Conservation (phyloP, 345 rosid species). For the Cardamine occulta region DNA sequence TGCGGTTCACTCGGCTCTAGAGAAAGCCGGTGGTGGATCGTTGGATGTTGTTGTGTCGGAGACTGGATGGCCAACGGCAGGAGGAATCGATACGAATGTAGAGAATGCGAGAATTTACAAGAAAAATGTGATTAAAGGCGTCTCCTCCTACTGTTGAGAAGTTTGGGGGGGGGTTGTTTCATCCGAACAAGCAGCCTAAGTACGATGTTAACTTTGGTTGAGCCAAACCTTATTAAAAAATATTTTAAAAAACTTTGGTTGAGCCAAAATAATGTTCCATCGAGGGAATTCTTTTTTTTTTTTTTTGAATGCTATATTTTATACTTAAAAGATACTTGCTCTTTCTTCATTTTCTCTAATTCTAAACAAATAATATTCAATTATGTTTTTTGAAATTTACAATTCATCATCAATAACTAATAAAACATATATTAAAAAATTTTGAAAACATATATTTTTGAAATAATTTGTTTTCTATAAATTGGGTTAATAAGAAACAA, state of each 20-base stretch:
- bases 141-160: slow-evolving; percentile 29
- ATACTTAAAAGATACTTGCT: neutral
- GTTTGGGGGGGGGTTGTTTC: slow-evolving; percentile 45
- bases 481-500: no score
- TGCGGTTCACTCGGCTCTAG: slow-evolving; percentile 43
- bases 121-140: slow-evolving; percentile 39
- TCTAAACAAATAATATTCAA: no score
- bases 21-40: slow-evolving; percentile 45
- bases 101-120: slow-evolving; percentile 47
- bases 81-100: slow-evolving; percentile 23
- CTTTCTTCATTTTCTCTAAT: no score
- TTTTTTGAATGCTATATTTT: neutral
- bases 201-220: slow-evolving; percentile 39
- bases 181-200: slow-evolving; percentile 36
- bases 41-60: slow-evolving; percentile 48
- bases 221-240: neutral
- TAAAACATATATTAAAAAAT: no score
- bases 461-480: no score
- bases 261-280: neutral
- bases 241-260: no score
- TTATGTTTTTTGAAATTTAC: no score
- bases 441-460: no score
- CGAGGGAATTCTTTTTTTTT: neutral
- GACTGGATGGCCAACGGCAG: slow-evolving; percentile 50
- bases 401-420: no score